Evolutionary conservation across 2,329 filamentous ascomycete species (phyloP).

Genomic region (Ceratocystis eucalypticola): DNA sequence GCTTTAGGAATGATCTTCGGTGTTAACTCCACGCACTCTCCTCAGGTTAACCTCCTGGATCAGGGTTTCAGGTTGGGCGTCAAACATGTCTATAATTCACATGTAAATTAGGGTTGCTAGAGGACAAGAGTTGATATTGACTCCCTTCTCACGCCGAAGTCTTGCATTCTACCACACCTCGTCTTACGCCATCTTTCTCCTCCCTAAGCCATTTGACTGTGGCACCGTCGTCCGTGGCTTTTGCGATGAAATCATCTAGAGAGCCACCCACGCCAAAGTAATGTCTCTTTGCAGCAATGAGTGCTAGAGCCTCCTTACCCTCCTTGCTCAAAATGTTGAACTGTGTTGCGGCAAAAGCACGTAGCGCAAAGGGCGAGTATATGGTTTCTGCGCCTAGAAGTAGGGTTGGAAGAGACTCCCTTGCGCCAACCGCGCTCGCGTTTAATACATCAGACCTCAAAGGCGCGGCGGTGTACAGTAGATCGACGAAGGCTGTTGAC

Average conservation of each 20-base stretch:
- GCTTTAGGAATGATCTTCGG: neutral
- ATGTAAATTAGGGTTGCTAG: neutral
- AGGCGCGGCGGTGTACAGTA: constrained; percentile 33
- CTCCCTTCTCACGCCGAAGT: constrained; percentile 13
- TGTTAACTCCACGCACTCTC: neutral
- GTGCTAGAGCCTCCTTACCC: constrained; percentile 37
- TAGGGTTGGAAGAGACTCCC: constrained; percentile 29
- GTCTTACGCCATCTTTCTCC: constrained; percentile 46
- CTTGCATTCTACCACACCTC: constrained; percentile 44
- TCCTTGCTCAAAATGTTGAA: constrained; percentile 40
- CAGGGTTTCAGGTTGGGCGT: neutral
- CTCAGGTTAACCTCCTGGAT: neutral
- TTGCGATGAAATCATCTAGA: constrained; percentile 56
- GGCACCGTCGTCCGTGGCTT: constrained; percentile 36
- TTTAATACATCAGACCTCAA: neutral
- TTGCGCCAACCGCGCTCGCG: neutral
- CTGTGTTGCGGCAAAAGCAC: constrained; percentile 54
- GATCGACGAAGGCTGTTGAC: constrained; percentile 48
- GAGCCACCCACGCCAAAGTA: constrained; percentile 80
- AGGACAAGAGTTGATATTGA: neutral
- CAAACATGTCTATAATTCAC: neutral
- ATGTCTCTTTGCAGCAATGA: constrained; percentile 63
- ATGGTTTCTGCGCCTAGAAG: constrained; percentile 71
- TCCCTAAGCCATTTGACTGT: constrained; percentile 40
- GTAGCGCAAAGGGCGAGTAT: constrained; percentile 60